phyloP scores from a whole-genome alignment of 1,284 basidiomycete genomes.

The Vanrija pseudolonga region DNA sequence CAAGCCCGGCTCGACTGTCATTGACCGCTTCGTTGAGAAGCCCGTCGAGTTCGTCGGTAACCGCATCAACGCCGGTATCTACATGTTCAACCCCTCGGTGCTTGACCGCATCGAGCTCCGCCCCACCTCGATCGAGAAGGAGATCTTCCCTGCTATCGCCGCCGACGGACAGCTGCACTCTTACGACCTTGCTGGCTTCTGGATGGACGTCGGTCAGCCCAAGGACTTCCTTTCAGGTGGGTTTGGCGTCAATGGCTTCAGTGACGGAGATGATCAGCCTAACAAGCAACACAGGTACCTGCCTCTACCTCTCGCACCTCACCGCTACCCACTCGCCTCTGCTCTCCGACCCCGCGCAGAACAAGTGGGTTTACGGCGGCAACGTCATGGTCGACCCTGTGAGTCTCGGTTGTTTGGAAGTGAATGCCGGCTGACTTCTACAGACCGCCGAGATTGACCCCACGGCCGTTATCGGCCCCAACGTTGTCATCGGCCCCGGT shows the following conservation, averaged over 20 bases:
- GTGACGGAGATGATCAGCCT: not conserved
- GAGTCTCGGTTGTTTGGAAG: slow-evolving; percentile 13
- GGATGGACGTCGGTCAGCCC: slow-evolving; percentile 58
- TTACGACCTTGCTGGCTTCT: slow-evolving; percentile 55
- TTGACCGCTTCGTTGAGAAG: slow-evolving; percentile 58
- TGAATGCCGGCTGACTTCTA: slow-evolving; percentile 9
- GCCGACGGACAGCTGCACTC: slow-evolving; percentile 54
- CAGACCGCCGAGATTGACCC: slow-evolving; percentile 53
- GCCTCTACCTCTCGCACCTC: slow-evolving; percentile 55
- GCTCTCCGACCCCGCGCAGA: slow-evolving; percentile 50
- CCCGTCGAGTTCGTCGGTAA: slow-evolving; percentile 57
- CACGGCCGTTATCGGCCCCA: slow-evolving; percentile 53
- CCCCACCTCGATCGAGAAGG: slow-evolving; percentile 56
- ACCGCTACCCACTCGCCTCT: slow-evolving; percentile 49
- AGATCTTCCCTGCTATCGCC: slow-evolving; percentile 55
- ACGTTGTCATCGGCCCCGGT: slow-evolving; percentile 55
- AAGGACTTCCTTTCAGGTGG: slow-evolving; percentile 52
- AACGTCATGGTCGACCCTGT: slow-evolving; percentile 54
- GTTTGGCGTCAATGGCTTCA: slow-evolving; percentile 2
- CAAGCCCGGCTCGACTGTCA: slow-evolving; percentile 51
- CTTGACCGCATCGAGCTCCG: slow-evolving; percentile 55
- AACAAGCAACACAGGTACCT: slow-evolving; percentile 44
- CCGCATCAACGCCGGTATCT: slow-evolving; percentile 58
- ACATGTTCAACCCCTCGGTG: slow-evolving; percentile 56
- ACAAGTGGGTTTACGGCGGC: slow-evolving; percentile 54